phyloP scores from a whole-genome alignment of 2,329 filamentous ascomycete genomes.

The Capronia americana region DNA sequence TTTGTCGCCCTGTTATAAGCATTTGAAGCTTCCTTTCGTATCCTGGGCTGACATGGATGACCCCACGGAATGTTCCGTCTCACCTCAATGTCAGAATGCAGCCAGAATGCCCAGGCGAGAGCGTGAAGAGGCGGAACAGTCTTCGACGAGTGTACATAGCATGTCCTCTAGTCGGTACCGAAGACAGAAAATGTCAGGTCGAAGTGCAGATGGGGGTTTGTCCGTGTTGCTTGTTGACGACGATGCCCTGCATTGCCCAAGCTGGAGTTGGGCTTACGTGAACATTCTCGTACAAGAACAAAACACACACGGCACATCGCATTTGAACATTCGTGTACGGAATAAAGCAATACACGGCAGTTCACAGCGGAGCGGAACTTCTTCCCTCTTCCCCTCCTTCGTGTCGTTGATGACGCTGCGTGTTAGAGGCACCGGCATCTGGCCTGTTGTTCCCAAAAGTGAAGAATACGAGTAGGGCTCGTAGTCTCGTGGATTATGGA shows the following conservation, averaged over 20 bases:
- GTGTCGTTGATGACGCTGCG: background rate
- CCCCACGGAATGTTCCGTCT: slow-evolving; percentile 2
- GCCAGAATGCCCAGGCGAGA: background rate
- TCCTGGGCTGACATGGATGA: background rate
- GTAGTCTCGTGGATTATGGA: background rate
- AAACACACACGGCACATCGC: too few relatives aligned
- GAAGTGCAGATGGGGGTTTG: background rate
- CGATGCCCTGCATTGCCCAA: background rate
- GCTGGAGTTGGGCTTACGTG: too few relatives aligned
- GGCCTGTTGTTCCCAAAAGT: background rate
- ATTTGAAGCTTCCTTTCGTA: background rate
- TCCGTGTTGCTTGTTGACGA: background rate
- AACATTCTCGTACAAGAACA: too few relatives aligned
- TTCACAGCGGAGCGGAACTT: background rate
- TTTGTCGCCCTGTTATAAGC: background rate
- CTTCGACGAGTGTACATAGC: background rate
- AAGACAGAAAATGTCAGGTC: background rate
- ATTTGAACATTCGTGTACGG: too few relatives aligned
- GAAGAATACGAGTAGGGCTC: background rate
- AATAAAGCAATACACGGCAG: background rate
- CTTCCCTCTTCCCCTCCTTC: background rate
- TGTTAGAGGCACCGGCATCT: background rate
- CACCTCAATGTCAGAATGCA: background rate
- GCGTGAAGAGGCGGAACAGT: background rate
- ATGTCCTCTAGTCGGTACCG: background rate